Evolutionary conservation across 1,284 basidiomycete genomes (phyloP), one percentile per base, ranked within the genome.

Genomic region (Irpex rosettiformis): DNA sequence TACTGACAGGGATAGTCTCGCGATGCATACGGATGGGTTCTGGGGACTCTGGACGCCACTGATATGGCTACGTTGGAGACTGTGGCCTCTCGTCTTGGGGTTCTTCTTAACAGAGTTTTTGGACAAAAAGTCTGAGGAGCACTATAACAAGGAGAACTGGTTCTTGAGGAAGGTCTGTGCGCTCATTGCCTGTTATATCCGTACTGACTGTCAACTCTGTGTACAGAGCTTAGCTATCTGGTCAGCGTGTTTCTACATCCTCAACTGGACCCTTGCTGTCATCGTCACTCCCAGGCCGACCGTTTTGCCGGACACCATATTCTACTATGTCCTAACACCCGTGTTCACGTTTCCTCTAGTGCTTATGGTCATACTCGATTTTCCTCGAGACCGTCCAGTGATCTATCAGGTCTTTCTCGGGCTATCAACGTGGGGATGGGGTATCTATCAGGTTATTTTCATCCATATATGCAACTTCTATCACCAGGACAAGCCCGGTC

Each of bases 201-300:
- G 30, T 6, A 16, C 10, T 16, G 21, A 18, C 43, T 29, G 21
- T 11, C 30, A 29, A 37, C 24, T n/a, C n/a, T 18, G n/a, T 52
- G 51, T 47, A 45, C 56, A 80, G 77, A 77, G 79, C 0, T 74
- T 89, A 40, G 86, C 86, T 11, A 63, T 88, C 16, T 88, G 84
- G 79, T 85, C 86, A 2, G 76, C 84, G 7, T 60, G 83, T 5
- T 92, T 88, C 76, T 76, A 88, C 55, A 74, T 91, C 58, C 64
- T 84, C 47, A 91, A 88, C 66, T 93, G 91, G 90, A 74, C 81
- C 18, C 76, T 91, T 45, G 83, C 80, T 0, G 75, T 77, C 33
- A 75, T 77, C 3, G 82, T 88, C 62, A 72, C 81, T 21, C 74
- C 80, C 2, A 65, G 64, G 42, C 82, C 85, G 5, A 64, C 80